Percentiles rank a stretch among this genome's conserved stretches.
Conservation (phyloP, 139 green algal genomes). For the Yamagishiella unicocca region DNA sequence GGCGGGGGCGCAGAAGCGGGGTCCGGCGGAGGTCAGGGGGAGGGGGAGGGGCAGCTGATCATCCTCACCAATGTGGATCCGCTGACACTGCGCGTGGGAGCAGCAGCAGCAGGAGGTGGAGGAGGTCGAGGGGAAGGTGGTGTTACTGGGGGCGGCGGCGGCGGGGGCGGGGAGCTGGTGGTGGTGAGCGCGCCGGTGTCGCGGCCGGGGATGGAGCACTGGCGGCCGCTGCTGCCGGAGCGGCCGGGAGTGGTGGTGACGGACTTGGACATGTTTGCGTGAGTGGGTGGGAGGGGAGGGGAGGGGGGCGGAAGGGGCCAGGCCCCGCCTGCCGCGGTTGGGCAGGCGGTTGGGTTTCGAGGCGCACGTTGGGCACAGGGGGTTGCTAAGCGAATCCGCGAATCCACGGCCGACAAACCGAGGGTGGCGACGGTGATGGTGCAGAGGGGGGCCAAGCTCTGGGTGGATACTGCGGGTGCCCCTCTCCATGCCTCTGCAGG, state of each 20-base stretch:
- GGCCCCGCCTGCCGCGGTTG: too few relatives aligned
- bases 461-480: too few relatives aligned
- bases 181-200: slow-evolving; percentile 5
- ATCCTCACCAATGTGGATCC: slow-evolving; percentile 59
- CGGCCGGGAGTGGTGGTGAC: slow-evolving; percentile 40
- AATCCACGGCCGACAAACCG: too few relatives aligned
- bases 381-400: too few relatives aligned
- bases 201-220: slow-evolving; percentile 5
- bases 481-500: too few relatives aligned
- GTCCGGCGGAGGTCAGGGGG: background rate
- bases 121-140: background rate
- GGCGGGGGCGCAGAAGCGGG: background rate
- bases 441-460: too few relatives aligned
- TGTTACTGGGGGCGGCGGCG: background rate
- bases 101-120: background rate
- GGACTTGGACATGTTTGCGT: slow-evolving; percentile 79
- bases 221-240: slow-evolving; percentile 60
- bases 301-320: background rate
- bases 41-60: slow-evolving; percentile 11
- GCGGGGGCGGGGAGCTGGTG: slow-evolving; percentile 11
- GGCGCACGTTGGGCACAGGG: too few relatives aligned
- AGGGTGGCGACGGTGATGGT: too few relatives aligned
- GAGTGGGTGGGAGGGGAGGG: background rate
- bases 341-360: too few relatives aligned
- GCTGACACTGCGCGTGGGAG: background rate